Conservation (phyloP, 2,329 filamentous ascomycete genomes). For the Fusarium albosuccineum region DNA sequence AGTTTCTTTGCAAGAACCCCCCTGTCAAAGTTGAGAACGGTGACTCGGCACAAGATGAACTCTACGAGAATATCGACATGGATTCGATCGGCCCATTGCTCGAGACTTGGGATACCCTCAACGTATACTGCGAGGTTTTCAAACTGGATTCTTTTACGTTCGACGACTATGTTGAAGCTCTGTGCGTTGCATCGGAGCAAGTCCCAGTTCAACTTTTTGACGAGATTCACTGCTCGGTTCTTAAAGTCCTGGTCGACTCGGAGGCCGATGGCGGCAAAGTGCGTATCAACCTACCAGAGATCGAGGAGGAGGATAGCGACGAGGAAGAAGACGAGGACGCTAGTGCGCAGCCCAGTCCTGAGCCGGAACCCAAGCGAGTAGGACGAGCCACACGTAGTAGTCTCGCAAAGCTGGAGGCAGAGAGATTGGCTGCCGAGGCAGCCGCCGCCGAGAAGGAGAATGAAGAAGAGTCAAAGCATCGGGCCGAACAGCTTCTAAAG, state of each 20-base stretch:
- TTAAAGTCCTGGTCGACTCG: conserved; percentile 86
- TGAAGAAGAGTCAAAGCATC: conserved; percentile 69
- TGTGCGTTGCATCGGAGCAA: conserved; percentile 81
- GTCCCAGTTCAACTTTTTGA: conserved; percentile 86
- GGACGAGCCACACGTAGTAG: conserved; percentile 87
- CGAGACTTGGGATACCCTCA: conserved; percentile 96
- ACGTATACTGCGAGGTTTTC: conserved; percentile 97
- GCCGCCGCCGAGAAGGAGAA: conserved; percentile 66
- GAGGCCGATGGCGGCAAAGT: conserved; percentile 83
- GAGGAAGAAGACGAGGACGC: conserved; percentile 71
- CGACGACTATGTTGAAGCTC: conserved; percentile 92
- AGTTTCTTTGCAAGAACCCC: conserved; percentile 79
- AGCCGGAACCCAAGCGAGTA: conserved; percentile 76
- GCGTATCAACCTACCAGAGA: conserved; percentile 81
- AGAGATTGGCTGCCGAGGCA: conserved; percentile 72
- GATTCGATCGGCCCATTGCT: conserved; percentile 86
- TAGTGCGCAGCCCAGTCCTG: conserved; percentile 69
- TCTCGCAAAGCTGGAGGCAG: conserved; percentile 83
- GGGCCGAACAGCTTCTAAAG: conserved; percentile 80
- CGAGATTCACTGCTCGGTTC: conserved; percentile 90
- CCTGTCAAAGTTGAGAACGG: conserved; percentile 62
- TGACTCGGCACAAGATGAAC: conserved; percentile 25
- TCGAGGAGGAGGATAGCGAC: conserved; percentile 78
- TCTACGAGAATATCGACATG: conserved; percentile 74
- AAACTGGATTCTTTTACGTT: conserved; percentile 97